Conservation (phyloP, 1,139 yeast species). For the Diutina siamensis region DNA sequence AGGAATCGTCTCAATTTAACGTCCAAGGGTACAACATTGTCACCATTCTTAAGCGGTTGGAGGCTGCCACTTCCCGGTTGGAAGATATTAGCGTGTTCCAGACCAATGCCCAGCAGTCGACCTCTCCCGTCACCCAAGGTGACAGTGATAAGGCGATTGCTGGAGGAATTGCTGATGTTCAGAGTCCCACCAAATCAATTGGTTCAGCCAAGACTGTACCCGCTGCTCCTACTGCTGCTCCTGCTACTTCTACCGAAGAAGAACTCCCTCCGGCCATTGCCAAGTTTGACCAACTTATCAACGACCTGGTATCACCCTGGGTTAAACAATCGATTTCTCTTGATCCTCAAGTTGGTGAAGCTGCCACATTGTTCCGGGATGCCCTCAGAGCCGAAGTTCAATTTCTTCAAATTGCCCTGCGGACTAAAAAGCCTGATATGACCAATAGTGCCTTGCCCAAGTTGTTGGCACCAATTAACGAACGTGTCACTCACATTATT, state of each 20-base stretch:
- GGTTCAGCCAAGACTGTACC: background rate
- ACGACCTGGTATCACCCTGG: conserved; percentile 48
- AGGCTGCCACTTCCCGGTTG: conserved; percentile 86
- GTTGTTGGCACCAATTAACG: conserved; percentile 60
- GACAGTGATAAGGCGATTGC: conserved; percentile 8
- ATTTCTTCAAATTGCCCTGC: conserved; percentile 48
- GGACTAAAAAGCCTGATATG: conserved; percentile 54
- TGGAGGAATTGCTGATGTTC: conserved; percentile 9
- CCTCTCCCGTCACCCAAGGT: background rate
- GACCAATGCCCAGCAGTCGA: conserved; percentile 11
- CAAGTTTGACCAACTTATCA: conserved; percentile 45
- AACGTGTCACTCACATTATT: conserved; percentile 43
- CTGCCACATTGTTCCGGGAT: conserved; percentile 39
- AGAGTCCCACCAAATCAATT: background rate
- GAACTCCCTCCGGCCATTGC: conserved; percentile 13
- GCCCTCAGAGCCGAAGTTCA: conserved; percentile 53
- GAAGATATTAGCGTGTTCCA: conserved; percentile 82
- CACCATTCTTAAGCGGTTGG: conserved; percentile 72
- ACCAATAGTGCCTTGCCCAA: conserved; percentile 42
- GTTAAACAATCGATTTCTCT: conserved; percentile 44
- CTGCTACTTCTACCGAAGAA: conserved; percentile 9
- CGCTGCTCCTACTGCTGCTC: conserved; percentile 11
- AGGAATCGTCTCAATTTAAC: conserved; percentile 46
- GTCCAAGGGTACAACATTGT: conserved; percentile 75
- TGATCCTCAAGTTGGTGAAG: conserved; percentile 53